A percentile compares a stretch with the other conserved stretches of the same genome.
phyloP scores from a whole-genome alignment of 2,329 filamentous ascomycete genomes.

The Venturia pyrina region DNA sequence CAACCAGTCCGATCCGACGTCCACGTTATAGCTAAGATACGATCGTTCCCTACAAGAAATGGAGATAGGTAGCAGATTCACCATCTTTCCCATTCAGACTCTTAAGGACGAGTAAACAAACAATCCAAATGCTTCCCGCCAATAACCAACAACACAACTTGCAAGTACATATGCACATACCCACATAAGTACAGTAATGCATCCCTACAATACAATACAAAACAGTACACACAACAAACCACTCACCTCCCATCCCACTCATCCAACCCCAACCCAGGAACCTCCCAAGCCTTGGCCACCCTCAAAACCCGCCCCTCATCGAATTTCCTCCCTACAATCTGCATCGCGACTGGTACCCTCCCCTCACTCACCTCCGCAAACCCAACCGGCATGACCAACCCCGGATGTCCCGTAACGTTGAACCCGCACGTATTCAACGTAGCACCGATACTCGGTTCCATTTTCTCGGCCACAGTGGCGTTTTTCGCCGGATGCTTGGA shows the following conservation, averaged over 20 bases:
- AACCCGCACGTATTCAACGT: slow-evolving; percentile 24
- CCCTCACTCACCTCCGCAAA: slow-evolving; percentile 34
- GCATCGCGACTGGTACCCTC: slow-evolving; percentile 27
- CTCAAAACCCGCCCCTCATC: slow-evolving; percentile 25
- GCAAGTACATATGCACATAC: no score
- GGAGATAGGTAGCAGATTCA: no score
- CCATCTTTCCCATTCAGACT: no score
- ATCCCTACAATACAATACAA: no score
- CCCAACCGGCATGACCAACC: slow-evolving; percentile 21
- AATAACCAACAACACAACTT: no score
- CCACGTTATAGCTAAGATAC: no score
- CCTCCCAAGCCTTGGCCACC: slow-evolving; percentile 27
- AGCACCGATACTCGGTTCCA: slow-evolving; percentile 21
- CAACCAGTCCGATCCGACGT: no score
- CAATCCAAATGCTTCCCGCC: no score
- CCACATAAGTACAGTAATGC: no score
- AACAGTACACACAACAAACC: background rate
- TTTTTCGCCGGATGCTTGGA: slow-evolving; percentile 29
- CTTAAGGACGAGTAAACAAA: no score
- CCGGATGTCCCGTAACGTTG: slow-evolving; percentile 23
- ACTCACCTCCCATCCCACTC: slow-evolving; percentile 16
- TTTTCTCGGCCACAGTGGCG: slow-evolving; percentile 29
- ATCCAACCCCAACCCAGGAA: slow-evolving; percentile 20
- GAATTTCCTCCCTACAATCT: slow-evolving; percentile 26
- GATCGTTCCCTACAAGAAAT: no score